Conservation (phyloP, 2,329 filamentous ascomycete genomes). For the Penicillium sp. region DNA sequence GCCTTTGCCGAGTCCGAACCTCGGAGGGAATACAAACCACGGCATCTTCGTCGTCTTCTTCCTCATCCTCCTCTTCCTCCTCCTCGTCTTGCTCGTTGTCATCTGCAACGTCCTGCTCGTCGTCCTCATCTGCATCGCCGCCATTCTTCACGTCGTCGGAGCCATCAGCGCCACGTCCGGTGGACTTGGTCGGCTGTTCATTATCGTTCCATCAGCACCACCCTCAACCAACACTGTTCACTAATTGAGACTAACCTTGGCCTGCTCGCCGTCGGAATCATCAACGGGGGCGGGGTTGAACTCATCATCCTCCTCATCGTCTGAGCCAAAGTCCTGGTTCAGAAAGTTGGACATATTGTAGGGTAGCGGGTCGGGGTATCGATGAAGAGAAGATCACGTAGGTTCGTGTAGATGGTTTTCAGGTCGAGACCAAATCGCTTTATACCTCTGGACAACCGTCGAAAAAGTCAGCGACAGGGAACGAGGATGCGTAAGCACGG, state of each 20-base stretch:
- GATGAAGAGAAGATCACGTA: not conserved
- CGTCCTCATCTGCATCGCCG: conserved; percentile 45
- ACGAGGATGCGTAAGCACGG: not conserved
- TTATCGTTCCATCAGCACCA: conserved; percentile 17
- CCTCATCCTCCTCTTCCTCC: conserved; percentile 40
- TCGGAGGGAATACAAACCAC: conserved; percentile 36
- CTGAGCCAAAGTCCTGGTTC: conserved; percentile 51
- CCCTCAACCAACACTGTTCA: conserved; percentile 9
- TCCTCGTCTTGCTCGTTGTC: conserved; percentile 49
- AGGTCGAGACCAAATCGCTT: not conserved
- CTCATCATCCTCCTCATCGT: conserved; percentile 76
- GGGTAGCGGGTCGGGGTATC: not conserved
- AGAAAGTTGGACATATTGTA: conserved; percentile 44
- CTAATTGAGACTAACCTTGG: conserved; percentile 25
- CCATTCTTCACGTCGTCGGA: conserved; percentile 41
- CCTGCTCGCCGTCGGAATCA: conserved; percentile 63
- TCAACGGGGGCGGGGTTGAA: conserved; percentile 80
- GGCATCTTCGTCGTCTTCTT: conserved; percentile 53
- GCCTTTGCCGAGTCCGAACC: not conserved
- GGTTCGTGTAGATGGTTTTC: not conserved
- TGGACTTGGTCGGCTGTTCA: conserved; percentile 25
- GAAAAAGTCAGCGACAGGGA: not conserved
- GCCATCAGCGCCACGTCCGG: conserved; percentile 41
- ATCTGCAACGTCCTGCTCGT: conserved; percentile 53
- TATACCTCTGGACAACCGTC: not conserved